Evolutionary conservation across 257 asterid genomes (phyloP), one percentile per base, ranked within the genome.

Genomic region (Paulownia fortunei): DNA sequence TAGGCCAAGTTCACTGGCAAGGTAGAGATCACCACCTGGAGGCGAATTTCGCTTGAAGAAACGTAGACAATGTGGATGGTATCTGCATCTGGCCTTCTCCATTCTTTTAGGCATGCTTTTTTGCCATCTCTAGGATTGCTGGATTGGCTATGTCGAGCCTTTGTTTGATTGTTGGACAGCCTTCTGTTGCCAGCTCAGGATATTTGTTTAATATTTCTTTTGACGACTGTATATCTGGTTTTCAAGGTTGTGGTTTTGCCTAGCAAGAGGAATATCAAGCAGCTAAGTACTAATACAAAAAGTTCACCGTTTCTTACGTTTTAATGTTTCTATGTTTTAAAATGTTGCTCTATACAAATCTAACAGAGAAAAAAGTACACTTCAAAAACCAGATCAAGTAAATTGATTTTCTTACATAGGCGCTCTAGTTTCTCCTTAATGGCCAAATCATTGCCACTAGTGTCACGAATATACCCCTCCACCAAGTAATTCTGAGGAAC

Each of bases 21-120:
- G 90, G 87, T 86, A 70, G 73, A 94, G 98, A 46, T 94, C 99
- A n/a, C 99, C 99, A 23, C 99, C 98, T 0, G 98, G 99, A 94
- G 78, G 39, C 99, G 94, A 18, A 91, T 88, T 76, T 94, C 98
- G 79, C 97, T 91, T 0, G 98, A 92, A 12, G 98, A 91, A 49
- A 94, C 97, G 69, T 92, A 94, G 59, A 94, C 95, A 10, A 94
- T 24, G 88, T 94, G 98, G 6, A 94, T 94, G 79, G 92, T 92
- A 24, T 92, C 92, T n/a, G 82, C 78, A 6, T 69, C 74, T 2
- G 97, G 89, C 44, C 94, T 82, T 16, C 88, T 89, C 98, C 99
- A 94, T 56, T 91, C 87, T 23, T 79, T 79, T 0, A 94, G 85
- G 85, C 97, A 91, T 15, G 89, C 80, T 0, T 86, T 71, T 81